Conservation (phyloP, 2,329 filamentous ascomycete species). For the Cercospora nicotianae region DNA sequence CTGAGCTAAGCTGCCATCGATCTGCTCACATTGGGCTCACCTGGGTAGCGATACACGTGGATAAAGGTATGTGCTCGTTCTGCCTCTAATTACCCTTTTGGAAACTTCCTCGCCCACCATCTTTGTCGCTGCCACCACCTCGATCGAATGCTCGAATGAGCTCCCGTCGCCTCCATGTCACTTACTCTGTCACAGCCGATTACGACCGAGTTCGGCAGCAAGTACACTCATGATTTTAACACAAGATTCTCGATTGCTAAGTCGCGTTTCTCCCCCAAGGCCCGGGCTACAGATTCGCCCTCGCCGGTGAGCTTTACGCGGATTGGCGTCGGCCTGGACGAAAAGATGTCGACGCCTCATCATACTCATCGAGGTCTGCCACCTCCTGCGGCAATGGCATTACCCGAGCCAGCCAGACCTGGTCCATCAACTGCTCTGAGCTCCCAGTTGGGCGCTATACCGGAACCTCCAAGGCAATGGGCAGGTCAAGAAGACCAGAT, state of each 20-base stretch:
- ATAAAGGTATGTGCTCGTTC: constrained; percentile 7
- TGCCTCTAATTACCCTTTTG: not conserved
- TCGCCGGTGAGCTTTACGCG: constrained; percentile 42
- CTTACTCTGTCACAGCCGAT: constrained; percentile 53
- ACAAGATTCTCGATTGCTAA: constrained; percentile 43
- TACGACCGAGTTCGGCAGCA: constrained; percentile 50
- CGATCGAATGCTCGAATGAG: constrained; percentile 20
- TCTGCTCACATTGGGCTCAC: constrained; percentile 20
- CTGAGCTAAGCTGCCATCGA: constrained; percentile 24
- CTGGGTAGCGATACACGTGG: constrained; percentile 17
- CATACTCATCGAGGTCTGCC: constrained; percentile 56
- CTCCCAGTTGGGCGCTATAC: constrained; percentile 41
- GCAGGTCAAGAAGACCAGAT: constrained; percentile 53
- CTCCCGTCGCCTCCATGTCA: constrained; percentile 44
- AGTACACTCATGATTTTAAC: constrained; percentile 50
- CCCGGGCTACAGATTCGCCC: constrained; percentile 40
- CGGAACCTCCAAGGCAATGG: constrained; percentile 50
- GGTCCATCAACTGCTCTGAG: constrained; percentile 41
- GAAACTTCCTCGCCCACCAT: not conserved
- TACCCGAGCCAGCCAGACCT: constrained; percentile 49
- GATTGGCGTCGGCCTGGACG: constrained; percentile 41
- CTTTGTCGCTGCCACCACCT: constrained; percentile 11
- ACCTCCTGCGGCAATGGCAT: constrained; percentile 54
- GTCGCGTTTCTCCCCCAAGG: constrained; percentile 44
- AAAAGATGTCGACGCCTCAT: constrained; percentile 53